Conservation (phyloP, 2,329 filamentous ascomycete genomes). For the Fusarium humuli region DNA sequence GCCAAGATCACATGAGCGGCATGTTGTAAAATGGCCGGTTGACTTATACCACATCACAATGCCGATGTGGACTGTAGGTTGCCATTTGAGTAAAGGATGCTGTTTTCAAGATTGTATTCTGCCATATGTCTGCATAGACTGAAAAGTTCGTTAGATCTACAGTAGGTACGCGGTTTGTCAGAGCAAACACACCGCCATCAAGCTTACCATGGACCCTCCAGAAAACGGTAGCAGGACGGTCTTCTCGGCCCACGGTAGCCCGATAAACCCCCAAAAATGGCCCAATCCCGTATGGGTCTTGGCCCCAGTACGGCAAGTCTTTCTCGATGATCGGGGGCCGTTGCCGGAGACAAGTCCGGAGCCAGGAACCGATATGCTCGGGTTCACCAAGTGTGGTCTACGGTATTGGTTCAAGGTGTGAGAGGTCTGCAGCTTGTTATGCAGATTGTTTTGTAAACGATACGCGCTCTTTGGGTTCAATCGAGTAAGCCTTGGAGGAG, state of each 20-base stretch:
- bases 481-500: neutral
- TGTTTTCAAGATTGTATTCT: neutral
- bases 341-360: conserved; percentile 18
- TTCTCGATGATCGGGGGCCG: conserved; percentile 18
- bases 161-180: neutral
- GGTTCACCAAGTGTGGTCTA: neutral
- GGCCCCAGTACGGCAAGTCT: conserved; percentile 11
- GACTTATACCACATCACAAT: neutral
- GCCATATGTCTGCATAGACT: neutral
- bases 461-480: neutral
- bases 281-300: conserved; percentile 1
- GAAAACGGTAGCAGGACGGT: neutral
- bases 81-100: neutral
- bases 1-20: conserved; percentile 20
- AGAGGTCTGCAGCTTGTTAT: neutral
- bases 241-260: conserved; percentile 31
- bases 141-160: neutral
- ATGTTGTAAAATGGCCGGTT: conserved; percentile 7
- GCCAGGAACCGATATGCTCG: conserved; percentile 3
- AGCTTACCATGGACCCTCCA: neutral
- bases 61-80: neutral
- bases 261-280: conserved; percentile 10
- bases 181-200: conserved; percentile 3
- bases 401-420: neutral
- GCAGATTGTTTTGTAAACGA: neutral